A percentile compares a stretch with the other conserved stretches of the same genome.
Conservation (phyloP, 495 filamentous ascomycete species). For the Lophiostoma macrostomum region DNA sequence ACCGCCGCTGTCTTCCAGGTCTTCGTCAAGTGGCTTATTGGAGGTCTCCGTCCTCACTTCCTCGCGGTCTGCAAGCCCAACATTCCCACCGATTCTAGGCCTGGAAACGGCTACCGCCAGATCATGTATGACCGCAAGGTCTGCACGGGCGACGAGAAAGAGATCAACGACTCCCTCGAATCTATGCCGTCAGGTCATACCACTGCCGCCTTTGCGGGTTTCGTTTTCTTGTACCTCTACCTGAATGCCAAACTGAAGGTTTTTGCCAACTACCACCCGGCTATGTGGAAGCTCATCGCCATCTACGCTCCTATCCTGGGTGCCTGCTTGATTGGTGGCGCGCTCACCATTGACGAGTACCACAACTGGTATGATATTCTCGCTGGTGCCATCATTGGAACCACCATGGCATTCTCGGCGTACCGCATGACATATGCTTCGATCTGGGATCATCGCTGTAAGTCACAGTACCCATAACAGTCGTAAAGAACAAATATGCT, state of each 20-base stretch:
- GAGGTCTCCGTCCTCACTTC: constrained; percentile 51
- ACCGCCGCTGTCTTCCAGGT: constrained; percentile 57
- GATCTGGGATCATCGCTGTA: constrained; percentile 35
- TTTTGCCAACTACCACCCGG: constrained; percentile 57
- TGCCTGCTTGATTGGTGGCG: constrained; percentile 55
- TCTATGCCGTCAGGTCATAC: constrained; percentile 54
- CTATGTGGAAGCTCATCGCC: constrained; percentile 60
- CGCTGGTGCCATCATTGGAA: constrained; percentile 37
- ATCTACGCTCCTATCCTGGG: constrained; percentile 59
- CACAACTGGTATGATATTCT: constrained; percentile 49
- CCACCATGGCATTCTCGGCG: constrained; percentile 33
- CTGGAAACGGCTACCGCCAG: constrained; percentile 46
- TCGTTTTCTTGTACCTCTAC: constrained; percentile 52
- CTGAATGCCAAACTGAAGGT: constrained; percentile 57
- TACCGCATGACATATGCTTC: constrained; percentile 38
- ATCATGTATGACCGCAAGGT: constrained; percentile 52
- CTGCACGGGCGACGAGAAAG: constrained; percentile 47
- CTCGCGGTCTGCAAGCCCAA: constrained; percentile 51
- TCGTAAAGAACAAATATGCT: no score
- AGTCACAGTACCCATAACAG: neutral
- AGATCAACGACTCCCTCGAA: constrained; percentile 50
- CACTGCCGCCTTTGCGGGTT: constrained; percentile 52
- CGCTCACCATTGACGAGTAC: constrained; percentile 56
- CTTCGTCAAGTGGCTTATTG: constrained; percentile 52
- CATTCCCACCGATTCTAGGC: constrained; percentile 25